These are phyloP conservation scores for Aurinia saxatilis DNA, from an alignment of 345 rosid species.

Conservation along the genomic window DNA sequence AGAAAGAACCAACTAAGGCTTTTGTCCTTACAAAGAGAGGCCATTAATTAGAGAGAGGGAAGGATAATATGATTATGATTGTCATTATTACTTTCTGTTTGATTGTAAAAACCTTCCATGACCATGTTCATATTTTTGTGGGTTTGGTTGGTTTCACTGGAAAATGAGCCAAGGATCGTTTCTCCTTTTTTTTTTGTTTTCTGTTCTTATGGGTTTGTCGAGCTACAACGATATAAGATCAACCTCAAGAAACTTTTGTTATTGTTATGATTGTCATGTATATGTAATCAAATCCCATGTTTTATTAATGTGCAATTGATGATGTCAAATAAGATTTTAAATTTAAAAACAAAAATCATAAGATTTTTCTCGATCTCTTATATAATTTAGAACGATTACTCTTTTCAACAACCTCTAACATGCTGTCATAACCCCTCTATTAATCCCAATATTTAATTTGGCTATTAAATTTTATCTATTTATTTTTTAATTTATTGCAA, in stretches of 20 bases:
- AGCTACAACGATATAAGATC: slow-evolving; percentile 7
- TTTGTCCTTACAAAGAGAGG: slow-evolving; percentile 28
- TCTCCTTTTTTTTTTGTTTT: neutral
- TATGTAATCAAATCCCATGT: neutral
- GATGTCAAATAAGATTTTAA: too few relatives aligned
- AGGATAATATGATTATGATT: slow-evolving; percentile 18
- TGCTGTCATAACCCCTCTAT: too few relatives aligned
- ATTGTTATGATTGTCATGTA: slow-evolving; percentile 10
- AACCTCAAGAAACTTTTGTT: neutral
- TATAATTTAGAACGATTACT: too few relatives aligned
- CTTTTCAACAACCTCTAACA: too few relatives aligned
- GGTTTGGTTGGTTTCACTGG: slow-evolving; percentile 25
- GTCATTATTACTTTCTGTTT: slow-evolving; percentile 16
- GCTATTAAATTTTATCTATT: too few relatives aligned
- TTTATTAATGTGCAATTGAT: too few relatives aligned
- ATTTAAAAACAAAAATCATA: too few relatives aligned
- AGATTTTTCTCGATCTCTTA: too few relatives aligned
- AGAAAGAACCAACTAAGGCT: slow-evolving; percentile 7
- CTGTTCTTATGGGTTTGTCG: slow-evolving; percentile 13
- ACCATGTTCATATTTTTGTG: slow-evolving; percentile 12
- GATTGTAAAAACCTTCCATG: slow-evolving; percentile 16
- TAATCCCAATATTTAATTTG: too few relatives aligned
- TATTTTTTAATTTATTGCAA: too few relatives aligned
- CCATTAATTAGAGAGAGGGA: neutral
- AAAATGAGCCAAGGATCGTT: slow-evolving; percentile 14